These are phyloP conservation scores for Hordeum vulgare DNA, from an alignment of 176 grass and related monocot species.

Conservation along the genomic window MorexV3_pseudomolecules_assembly NC_058519.1:565312749-565313248, in stretches of 20 bases:
- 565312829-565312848: no score
- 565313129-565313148: not conserved
- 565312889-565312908: not conserved
- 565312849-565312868: no score
- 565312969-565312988: constrained; percentile 38
- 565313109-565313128: not conserved
- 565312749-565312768: no score
- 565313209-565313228: not conserved
- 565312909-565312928: not conserved
- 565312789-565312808: no score
- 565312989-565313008: constrained; percentile 59
- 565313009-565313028: constrained; percentile 75
- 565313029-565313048: constrained; percentile 87
- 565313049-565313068: constrained; percentile 89
- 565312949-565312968: constrained; percentile 11
- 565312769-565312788: no score
- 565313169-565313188: not conserved
- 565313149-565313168: not conserved
- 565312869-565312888: no score
- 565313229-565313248: not conserved
- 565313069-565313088: constrained; percentile 78
- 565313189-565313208: not conserved
- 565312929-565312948: not conserved
- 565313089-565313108: constrained; percentile 58
- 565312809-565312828: no score